Conservation (phyloP, 2,329 filamentous ascomycete genomes). For the Pseudocercospora ulei region DNA sequence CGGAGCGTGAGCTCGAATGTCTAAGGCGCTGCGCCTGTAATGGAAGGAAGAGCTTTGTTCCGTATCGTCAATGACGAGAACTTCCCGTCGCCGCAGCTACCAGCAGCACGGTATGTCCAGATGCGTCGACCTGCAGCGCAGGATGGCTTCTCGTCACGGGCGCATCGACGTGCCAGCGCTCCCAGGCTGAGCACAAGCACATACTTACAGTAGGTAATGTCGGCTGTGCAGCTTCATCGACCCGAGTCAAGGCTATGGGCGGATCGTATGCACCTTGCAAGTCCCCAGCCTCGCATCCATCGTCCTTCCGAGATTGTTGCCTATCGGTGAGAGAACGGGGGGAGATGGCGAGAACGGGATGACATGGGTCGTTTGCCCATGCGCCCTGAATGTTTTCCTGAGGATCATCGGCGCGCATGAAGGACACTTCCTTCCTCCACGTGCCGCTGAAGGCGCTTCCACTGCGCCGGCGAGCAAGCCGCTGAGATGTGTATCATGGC, state of each 20-base stretch:
- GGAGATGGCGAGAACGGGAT: constrained; percentile 12
- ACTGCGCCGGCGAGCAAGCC: background rate
- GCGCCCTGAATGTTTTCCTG: constrained; percentile 11
- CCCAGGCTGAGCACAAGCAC: constrained; percentile 12
- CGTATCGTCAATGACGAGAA: no score
- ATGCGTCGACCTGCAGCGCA: constrained; percentile 8
- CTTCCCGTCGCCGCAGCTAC: constrained; percentile 4
- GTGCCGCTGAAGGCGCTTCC: background rate
- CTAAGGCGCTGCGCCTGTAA: background rate
- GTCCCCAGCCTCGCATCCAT: constrained; percentile 7
- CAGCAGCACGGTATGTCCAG: constrained; percentile 8
- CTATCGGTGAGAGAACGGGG: constrained; percentile 9
- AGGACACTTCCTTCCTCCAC: background rate
- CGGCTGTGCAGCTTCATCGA: constrained; percentile 7
- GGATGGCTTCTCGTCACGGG: constrained; percentile 7
- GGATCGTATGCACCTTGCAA: constrained; percentile 14
- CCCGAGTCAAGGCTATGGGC: constrained; percentile 13
- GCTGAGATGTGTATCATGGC: background rate
- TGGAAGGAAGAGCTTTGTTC: no score
- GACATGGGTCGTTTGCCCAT: constrained; percentile 11
- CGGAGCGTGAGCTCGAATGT: background rate
- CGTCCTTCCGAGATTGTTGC: constrained; percentile 12
- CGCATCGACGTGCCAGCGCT: constrained; percentile 3
- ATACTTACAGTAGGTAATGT: constrained; percentile 8
- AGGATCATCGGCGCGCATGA: constrained; percentile 11